Evolutionary conservation across 345 rosid species (phyloP).

Genomic region (Raphanus raphanistrum): DNA sequence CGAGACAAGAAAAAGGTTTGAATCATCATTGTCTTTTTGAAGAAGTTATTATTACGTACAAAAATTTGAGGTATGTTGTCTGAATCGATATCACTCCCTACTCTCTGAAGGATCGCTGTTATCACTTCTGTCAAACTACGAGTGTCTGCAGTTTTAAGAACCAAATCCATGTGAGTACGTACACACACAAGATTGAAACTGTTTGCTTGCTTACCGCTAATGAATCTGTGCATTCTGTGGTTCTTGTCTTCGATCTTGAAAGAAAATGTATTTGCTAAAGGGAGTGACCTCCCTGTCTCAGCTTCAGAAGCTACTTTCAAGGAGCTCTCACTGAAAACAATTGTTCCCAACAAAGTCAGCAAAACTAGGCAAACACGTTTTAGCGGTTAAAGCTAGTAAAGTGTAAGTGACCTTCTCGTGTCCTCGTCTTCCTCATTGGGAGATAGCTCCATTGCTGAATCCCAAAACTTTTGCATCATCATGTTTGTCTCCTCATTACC

Average conservation of each 20-base stretch:
- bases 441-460: constrained; percentile 85
- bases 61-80: constrained; percentile 79
- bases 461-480: constrained; percentile 99
- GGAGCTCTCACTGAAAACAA: constrained; percentile 70
- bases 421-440: constrained; percentile 87
- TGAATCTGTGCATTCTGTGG: constrained; percentile 91
- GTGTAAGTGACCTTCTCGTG: constrained; percentile 56
- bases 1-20: background rate
- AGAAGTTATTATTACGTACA: constrained; percentile 42
- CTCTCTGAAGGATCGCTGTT: constrained; percentile 83
- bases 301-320: constrained; percentile 77
- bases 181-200: background rate
- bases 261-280: constrained; percentile 57
- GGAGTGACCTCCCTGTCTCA: constrained; percentile 64
- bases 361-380: constrained; percentile 15
- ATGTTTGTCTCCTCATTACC: constrained; percentile 72
- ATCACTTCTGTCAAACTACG: constrained; percentile 72
- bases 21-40: background rate
- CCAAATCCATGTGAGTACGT: constrained; percentile 24
- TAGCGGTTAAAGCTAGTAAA: background rate
- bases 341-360: constrained; percentile 18
- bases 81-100: constrained; percentile 80
- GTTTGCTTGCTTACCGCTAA: constrained; percentile 53
- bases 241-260: constrained; percentile 87
- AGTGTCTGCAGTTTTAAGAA: constrained; percentile 53